Evolutionary conservation across 257 asterid genomes (phyloP).

Genomic region (Ilex aquifolium): DNA sequence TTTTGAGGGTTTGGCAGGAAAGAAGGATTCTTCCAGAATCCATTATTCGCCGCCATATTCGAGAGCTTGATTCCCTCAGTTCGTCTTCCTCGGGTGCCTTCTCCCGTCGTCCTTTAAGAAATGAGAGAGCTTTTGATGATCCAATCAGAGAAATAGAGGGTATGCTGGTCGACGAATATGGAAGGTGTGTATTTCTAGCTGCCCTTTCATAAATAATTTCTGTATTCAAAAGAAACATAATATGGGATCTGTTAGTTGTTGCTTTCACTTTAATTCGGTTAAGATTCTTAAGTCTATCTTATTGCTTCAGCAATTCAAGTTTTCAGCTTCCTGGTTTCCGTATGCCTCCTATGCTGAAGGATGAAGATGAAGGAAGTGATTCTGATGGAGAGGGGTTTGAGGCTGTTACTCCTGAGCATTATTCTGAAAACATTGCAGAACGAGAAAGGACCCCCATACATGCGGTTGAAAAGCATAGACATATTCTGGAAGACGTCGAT

Average conservation of each 20-base stretch:
- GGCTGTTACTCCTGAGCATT: conserved; percentile 89
- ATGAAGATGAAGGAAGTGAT: conserved; percentile 58
- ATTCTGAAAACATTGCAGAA: conserved; percentile 35
- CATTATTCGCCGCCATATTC: conserved; percentile 65
- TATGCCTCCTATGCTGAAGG: conserved; percentile 81
- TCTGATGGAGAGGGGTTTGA: conserved; percentile 90
- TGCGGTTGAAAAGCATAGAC: conserved; percentile 59
- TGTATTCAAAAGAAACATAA: too few relatives aligned
- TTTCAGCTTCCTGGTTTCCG: conserved; percentile 77
- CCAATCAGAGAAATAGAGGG: conserved; percentile 94
- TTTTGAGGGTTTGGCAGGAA: conserved; percentile 91
- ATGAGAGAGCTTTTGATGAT: conserved; percentile 84
- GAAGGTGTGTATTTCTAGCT: conserved; percentile 48
- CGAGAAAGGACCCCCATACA: conserved; percentile 22
- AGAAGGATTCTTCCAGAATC: conserved; percentile 80
- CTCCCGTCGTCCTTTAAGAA: conserved; percentile 59
- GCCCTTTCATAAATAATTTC: background rate
- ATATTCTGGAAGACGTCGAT: conserved; percentile 86
- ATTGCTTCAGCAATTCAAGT: conserved; percentile 72
- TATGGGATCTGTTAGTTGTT: too few relatives aligned
- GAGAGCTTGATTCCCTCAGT: conserved; percentile 75
- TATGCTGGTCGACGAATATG: conserved; percentile 87
- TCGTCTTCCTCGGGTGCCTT: conserved; percentile 50
- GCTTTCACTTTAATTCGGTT: background rate
- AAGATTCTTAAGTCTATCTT: conserved; percentile 12